A percentile compares a stretch with the other conserved stretches of the same genome.
Conservation (phyloP, 768 basidiomycete genomes). For the Lactifluus piperatus region DNA sequence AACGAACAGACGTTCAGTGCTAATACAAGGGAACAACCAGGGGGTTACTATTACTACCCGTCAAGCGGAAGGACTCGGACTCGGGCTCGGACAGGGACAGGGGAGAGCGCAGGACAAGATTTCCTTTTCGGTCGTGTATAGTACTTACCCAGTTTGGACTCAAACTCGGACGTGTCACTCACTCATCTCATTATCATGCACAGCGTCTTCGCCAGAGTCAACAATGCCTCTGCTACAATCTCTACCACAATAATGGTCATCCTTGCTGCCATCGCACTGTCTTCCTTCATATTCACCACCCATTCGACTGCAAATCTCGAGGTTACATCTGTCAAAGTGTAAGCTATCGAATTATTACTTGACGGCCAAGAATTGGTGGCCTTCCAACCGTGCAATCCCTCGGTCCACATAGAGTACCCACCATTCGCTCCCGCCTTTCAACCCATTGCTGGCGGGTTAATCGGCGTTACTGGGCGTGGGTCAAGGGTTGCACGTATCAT, state of each 20-base stretch:
- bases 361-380: neutral
- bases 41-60: too few species aligned
- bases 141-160: too few species aligned
- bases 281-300: slow-evolving; percentile 57
- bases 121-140: too few species aligned
- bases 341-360: slow-evolving; percentile 23
- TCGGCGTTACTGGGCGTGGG: neutral
- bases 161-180: neutral
- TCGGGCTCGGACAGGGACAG: too few species aligned
- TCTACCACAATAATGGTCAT: slow-evolving; percentile 70
- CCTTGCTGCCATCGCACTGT: slow-evolving; percentile 60
- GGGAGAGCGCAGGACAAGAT: slow-evolving; percentile 11
- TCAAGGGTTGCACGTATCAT: neutral
- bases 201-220: slow-evolving; percentile 57
- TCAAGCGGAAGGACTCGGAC: too few species aligned
- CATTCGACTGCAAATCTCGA: slow-evolving; percentile 48
- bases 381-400: neutral
- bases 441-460: neutral
- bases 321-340: slow-evolving; percentile 73
- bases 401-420: neutral
- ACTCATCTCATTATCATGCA: slow-evolving; percentile 41
- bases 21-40: too few species aligned
- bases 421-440: neutral
- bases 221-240: slow-evolving; percentile 63
- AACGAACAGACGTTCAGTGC: neutral